Base-by-base conservation (phyloP, 2,329 filamentous ascomycete genomes). In the Penicillium sp. region DNA sequence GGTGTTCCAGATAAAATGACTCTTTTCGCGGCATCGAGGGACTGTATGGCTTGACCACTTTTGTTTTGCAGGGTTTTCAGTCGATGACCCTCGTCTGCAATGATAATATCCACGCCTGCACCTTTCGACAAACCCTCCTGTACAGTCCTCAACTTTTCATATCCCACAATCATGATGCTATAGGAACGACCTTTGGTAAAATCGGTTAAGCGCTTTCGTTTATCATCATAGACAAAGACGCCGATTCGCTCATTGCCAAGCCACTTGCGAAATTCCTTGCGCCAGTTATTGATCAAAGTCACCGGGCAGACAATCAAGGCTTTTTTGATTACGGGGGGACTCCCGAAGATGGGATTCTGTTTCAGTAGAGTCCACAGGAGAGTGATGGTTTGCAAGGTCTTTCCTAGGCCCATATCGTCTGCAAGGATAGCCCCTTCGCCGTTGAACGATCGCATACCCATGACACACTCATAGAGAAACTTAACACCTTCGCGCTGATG, bases 351-450 rank as follows among this genome's bases (percentile, higher is more conserved):
- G 0, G 81, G 80, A 52, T 81, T 84, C 53, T 85, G 82, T 57
- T 84, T 85, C 44, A 85, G 62, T 22, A 85, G 59, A 1, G 82
- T 85, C 82, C 82, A 85, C 9, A 85, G 56, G 30, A 85, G 61
- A 2, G 82, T 69, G 52, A 86, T 85, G 0, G 82, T 85, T 52
- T 85, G 82, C 22, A 85, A 57, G 1, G 82, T 85, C 62, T 86
- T 86, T 13, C 82, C 82, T 2, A 86, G 61, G 0, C 82, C 82
- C 82, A 86, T 86, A 50, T 85, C 82, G 55, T 86, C 82, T 1
- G 82, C 82, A 32, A 86, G 66, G 41, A 86, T 79, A 3, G 80
- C 82, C 15, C 82, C 82, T 59, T 82, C 74, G 1, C 82, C 81
- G 50, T 76, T 76, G 44, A 75, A 79, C 28, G 72, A 66, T 28